These are phyloP conservation scores for Metschnikowia gelsemii DNA, from an alignment of 805 yeast genomes.

Conservation along the genomic window DNA sequence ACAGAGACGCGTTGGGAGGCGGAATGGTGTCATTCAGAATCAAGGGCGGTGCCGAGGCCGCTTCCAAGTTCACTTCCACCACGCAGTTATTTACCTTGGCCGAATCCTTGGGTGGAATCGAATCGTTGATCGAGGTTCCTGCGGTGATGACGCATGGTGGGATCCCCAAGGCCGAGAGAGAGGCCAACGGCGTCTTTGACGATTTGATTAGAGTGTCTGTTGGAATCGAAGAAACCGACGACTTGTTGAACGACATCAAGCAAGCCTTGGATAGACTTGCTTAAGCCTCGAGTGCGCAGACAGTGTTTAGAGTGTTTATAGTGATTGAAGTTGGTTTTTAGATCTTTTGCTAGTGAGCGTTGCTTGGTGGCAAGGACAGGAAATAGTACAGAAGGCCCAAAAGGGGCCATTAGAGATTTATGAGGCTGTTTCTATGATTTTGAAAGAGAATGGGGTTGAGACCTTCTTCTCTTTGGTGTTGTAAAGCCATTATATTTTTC, in stretches of 20 bases:
- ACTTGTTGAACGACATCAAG: constrained; percentile 66
- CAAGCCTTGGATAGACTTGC: constrained; percentile 46
- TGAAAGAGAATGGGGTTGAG: no score
- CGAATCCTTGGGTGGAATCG: constrained; percentile 89
- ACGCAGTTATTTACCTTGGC: constrained; percentile 82
- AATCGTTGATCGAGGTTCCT: constrained; percentile 82
- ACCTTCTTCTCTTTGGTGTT: no score
- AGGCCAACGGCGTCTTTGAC: constrained; percentile 75
- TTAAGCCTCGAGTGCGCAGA: no score
- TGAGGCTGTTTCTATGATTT: no score
- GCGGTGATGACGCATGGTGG: constrained; percentile 93
- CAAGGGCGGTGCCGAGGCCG: constrained; percentile 76
- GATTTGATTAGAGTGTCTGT: constrained; percentile 80
- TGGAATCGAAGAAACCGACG: constrained; percentile 83
- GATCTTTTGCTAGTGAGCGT: no score
- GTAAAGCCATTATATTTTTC: no score
- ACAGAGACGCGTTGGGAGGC: constrained; percentile 83
- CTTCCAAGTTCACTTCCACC: constrained; percentile 67
- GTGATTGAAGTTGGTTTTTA: no score
- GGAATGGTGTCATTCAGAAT: constrained; percentile 90
- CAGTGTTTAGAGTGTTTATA: no score
- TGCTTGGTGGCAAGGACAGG: no score
- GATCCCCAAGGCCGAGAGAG: constrained; percentile 75
- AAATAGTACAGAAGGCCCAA: no score
- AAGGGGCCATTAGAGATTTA: no score